Conservation (phyloP, 2,329 filamentous ascomycete genomes). For the Fusarium concolor region DNA sequence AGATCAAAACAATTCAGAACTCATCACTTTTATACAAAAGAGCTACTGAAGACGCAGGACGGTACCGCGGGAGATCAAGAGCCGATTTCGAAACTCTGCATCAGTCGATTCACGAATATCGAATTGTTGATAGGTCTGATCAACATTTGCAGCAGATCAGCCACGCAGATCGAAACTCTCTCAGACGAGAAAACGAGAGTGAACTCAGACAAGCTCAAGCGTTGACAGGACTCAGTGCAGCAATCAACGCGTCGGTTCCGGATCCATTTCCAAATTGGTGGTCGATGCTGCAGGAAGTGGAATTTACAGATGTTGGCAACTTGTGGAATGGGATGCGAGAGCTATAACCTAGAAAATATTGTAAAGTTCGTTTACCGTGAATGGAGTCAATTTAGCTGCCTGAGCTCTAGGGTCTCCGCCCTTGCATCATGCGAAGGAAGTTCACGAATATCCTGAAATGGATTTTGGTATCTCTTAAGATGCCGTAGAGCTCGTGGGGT, state of each 20-base stretch:
- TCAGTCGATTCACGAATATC: constrained; percentile 40
- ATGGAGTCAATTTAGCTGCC: no score
- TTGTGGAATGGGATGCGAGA: constrained; percentile 23
- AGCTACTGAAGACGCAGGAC: constrained; percentile 35
- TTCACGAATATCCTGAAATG: background rate
- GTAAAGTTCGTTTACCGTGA: no score
- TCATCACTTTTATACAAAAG: constrained; percentile 36
- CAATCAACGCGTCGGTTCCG: constrained; percentile 7
- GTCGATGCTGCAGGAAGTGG: constrained; percentile 44
- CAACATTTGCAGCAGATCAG: constrained; percentile 40
- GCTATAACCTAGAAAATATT: background rate
- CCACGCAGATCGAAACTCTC: constrained; percentile 32
- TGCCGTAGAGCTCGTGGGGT: no score
- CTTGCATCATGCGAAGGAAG: no score
- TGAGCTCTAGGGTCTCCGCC: no score
- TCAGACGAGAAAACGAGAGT: background rate
- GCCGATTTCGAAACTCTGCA: constrained; percentile 38
- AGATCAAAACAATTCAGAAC: constrained; percentile 45
- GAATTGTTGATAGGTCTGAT: constrained; percentile 36
- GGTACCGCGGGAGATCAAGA: constrained; percentile 35
- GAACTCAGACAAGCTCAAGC: background rate
- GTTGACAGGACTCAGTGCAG: background rate
- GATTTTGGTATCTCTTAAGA: background rate
- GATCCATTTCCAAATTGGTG: constrained; percentile 44
- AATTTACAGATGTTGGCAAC: constrained; percentile 34